Conservation (phyloP, 345 rosid genomes). For the Carallia brachiata region DNA sequence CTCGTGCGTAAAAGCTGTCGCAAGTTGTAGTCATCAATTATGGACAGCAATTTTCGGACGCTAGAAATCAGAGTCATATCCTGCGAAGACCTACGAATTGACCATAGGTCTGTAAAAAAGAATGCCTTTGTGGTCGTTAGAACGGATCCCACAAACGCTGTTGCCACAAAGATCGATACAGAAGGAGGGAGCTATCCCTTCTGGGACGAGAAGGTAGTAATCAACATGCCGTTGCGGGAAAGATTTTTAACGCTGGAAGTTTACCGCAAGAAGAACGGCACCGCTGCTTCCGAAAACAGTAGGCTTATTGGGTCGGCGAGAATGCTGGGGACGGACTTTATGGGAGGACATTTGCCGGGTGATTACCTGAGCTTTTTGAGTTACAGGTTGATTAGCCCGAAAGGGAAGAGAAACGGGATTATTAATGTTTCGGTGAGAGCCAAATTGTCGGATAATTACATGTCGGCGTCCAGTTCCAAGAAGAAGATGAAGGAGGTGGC, state of each 20-base stretch:
- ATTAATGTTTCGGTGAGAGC: constrained; percentile 28
- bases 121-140: constrained; percentile 17
- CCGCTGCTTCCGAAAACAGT: not conserved
- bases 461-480: not conserved
- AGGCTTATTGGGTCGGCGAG: constrained; percentile 18
- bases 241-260: constrained; percentile 18
- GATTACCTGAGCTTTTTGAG: constrained; percentile 27
- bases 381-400: constrained; percentile 24
- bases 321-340: constrained; percentile 30
- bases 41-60: not conserved
- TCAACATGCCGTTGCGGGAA: too few species aligned
- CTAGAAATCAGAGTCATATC: constrained; percentile 17
- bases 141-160: not conserved
- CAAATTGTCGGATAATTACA: constrained; percentile 2
- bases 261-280: constrained; percentile 1
- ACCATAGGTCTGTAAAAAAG: constrained; percentile 16
- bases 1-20: not conserved
- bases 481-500: constrained; percentile 6
- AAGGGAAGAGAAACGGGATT: constrained; percentile 20
- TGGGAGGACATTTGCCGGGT: constrained; percentile 21
- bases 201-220: too few species aligned
- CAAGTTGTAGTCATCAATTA: not conserved
- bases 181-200: too few species aligned
- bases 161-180: too few species aligned
- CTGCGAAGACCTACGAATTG: constrained; percentile 22